Base-by-base conservation (phyloP, 83 land plant species). In the Picea abies region DNA sequence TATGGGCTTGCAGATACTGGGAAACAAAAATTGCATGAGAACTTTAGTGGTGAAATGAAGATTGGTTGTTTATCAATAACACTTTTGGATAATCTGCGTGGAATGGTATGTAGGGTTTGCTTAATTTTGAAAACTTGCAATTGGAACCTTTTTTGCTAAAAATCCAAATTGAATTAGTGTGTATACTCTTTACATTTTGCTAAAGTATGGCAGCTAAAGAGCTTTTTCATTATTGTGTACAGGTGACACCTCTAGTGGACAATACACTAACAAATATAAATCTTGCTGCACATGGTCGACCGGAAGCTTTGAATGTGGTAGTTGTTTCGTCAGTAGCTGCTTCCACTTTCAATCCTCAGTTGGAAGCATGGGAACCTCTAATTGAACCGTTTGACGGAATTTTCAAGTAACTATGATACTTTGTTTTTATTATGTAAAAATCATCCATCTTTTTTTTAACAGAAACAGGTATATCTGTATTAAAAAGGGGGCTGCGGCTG, bases 331-430 rank as follows among this genome's bases (percentile, higher is more conserved):
- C 94, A 49, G 92, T 96, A 84, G 99, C 99, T 77, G 96, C 99
- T 25, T 98, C 99, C 41, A 93, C 97, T 60, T 98, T 98, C 87
- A 98, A 98, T 79, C 69, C 93, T 23, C 93, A 93, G 63, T 84
- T 98, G 56, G 97, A 94, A 88, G 90, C 96, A 62, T 98, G 99
- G 99, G 99, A 98, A 82, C 99, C 99, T 60, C 89, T 98, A 79
- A 84, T 98, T 58, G 99, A 98, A 73, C 96, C 99, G 39, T 98
- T 98, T 89, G 97, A 98, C 81, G 99, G 99, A 35, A 96, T 98
- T 73, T 90, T 98, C 81, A 98, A 98, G 99, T 98, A 93, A 76
- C 80, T 82, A 41, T 23, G 20, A 9, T n/a, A 25, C 52, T 35
- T 49, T 68, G 25, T 78, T 20, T 60, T 52, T 15, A 52, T 52